Percentiles rank a stretch among this genome's conserved stretches.
Conservation (phyloP, 2,329 filamentous ascomycete genomes). For the Fusarium torreyae region DNA sequence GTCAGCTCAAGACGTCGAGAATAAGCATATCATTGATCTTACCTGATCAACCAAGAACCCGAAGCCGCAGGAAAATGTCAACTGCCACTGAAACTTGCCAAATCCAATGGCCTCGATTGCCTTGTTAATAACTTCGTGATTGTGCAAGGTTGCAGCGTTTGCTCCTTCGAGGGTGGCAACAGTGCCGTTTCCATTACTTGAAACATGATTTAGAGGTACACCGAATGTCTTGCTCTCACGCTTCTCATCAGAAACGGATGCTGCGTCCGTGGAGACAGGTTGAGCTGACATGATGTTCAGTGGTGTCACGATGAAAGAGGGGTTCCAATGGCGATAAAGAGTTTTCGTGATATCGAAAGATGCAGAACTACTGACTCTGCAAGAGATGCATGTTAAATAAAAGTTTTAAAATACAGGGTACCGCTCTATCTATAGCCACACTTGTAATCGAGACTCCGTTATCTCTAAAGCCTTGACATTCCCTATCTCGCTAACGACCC, state of each 20-base stretch:
- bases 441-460: too few species aligned
- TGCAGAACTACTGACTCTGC: too few species aligned
- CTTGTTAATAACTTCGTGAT: not conserved
- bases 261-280: not conserved
- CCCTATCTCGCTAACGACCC: too few species aligned
- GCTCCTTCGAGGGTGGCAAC: not conserved
- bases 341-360: too few species aligned
- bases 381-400: too few species aligned
- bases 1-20: too few species aligned
- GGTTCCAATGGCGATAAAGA: too few species aligned
- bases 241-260: not conserved
- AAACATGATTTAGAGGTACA: not conserved
- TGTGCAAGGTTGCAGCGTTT: not conserved
- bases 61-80: not conserved
- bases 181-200: not conserved
- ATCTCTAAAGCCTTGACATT: too few species aligned
- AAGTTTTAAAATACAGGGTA: too few species aligned
- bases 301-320: too few species aligned
- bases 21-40: too few species aligned
- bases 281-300: not conserved
- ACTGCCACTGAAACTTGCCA: constrained; percentile 6
- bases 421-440: too few species aligned
- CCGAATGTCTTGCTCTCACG: not conserved
- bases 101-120: not conserved
- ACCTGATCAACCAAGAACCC: constrained; percentile 1